Evolutionary conservation across 305 asterid genomes (phyloP).

Genomic region (Plantago coronopus): DNA sequence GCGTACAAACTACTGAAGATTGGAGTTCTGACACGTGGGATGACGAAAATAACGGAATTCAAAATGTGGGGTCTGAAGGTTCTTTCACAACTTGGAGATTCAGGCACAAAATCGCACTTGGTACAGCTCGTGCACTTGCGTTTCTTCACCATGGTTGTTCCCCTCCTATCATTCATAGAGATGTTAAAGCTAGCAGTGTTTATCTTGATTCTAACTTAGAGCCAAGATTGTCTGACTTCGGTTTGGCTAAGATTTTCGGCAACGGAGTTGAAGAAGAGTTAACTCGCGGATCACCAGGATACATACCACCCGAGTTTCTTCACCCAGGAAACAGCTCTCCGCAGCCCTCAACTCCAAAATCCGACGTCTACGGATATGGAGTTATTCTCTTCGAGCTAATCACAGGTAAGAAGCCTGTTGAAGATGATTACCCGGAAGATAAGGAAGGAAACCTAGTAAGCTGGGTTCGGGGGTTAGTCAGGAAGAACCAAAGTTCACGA

Average conservation of each 20-base stretch:
- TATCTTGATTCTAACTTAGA: conserved; percentile 72
- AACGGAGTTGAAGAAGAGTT: conserved; percentile 61
- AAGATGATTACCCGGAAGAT: conserved; percentile 55
- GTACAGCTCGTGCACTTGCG: conserved; percentile 90
- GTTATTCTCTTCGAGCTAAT: conserved; percentile 79
- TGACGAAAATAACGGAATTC: conserved; percentile 58
- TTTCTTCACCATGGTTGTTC: conserved; percentile 96
- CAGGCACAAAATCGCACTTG: conserved; percentile 77
- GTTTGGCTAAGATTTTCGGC: conserved; percentile 77
- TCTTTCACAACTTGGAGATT: conserved; percentile 63
- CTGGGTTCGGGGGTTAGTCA: conserved; percentile 80
- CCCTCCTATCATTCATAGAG: conserved; percentile 88
- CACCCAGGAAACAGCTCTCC: conserved; percentile 49
- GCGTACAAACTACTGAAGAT: conserved; percentile 58
- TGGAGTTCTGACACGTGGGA: conserved; percentile 89
- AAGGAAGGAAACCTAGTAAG: conserved; percentile 51
- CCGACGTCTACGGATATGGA: conserved; percentile 87
- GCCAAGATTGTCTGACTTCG: conserved; percentile 84
- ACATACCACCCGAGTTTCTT: conserved; percentile 75
- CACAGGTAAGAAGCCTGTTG: conserved; percentile 74
- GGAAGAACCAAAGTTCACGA: conserved; percentile 47
- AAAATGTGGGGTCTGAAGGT: conserved; percentile 61
- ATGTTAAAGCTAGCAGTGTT: conserved; percentile 81
- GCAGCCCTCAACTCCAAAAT: conserved; percentile 58
- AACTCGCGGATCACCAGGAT: conserved; percentile 66